phyloP scores from a whole-genome alignment of 331 rosid species.

The Pyrus hybrid region DNA sequence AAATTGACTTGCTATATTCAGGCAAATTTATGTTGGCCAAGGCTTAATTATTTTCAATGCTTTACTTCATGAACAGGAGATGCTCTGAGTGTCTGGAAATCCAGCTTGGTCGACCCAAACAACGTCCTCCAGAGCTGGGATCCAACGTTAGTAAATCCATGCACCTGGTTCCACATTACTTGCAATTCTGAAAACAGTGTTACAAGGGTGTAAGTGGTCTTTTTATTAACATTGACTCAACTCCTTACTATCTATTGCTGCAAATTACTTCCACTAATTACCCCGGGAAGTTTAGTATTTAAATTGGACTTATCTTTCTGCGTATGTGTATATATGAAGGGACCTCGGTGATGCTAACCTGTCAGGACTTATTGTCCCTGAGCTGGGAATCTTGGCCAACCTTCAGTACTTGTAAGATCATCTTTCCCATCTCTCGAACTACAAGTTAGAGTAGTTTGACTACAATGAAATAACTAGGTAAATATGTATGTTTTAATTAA shows the following conservation, averaged over 20 bases:
- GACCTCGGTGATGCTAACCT: conserved; percentile 23
- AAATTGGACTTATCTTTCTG: not conserved
- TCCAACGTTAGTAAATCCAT: conserved; percentile 12
- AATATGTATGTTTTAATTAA: not conserved
- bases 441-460: not conserved
- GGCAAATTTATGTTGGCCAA: not conserved
- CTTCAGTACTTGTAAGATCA: conserved; percentile 22
- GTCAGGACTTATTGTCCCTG: conserved; percentile 20
- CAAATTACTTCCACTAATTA: too few relatives aligned
- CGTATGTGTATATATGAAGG: conserved; percentile 1
- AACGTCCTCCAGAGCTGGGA: conserved; percentile 30
- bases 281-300: too few relatives aligned
- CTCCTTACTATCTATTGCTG: not conserved
- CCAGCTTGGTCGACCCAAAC: conserved; percentile 13
- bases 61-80: conserved; percentile 7
- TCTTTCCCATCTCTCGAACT: not conserved
- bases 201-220: conserved; percentile 23
- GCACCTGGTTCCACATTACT: conserved; percentile 24
- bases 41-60: not conserved
- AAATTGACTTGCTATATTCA: not conserved
- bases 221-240: not conserved
- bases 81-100: conserved; percentile 19
- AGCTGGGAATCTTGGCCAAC: conserved; percentile 19
- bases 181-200: not conserved
- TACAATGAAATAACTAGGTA: not conserved